Percentiles rank a stretch among this genome's conserved stretches.
These are phyloP conservation scores for Starmerella etchellsii DNA, from an alignment of 805 yeast genomes.

Conservation along the genomic window DNA sequence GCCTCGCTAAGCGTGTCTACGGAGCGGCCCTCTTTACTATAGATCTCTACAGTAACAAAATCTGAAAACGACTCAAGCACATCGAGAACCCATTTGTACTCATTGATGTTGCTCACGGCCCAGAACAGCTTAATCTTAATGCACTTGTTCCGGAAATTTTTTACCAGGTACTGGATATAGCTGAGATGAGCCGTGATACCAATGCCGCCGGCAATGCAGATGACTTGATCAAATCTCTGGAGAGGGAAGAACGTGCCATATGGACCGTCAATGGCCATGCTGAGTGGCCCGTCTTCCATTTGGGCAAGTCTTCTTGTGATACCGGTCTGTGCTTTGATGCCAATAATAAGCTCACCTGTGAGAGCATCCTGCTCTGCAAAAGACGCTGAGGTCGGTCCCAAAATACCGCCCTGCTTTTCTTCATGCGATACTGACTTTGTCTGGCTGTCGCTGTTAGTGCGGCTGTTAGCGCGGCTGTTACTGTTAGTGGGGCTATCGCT, in stretches of 20 bases:
- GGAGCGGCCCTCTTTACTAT: neutral
- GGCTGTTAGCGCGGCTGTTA: too few species aligned
- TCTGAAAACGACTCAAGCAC: neutral
- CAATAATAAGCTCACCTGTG: slow-evolving; percentile 5
- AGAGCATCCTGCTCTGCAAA: neutral
- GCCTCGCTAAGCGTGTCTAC: too few species aligned
- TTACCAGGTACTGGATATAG: slow-evolving; percentile 6
- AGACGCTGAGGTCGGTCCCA: too few species aligned
- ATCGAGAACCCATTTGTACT: slow-evolving; percentile 10
- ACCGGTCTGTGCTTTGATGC: slow-evolving; percentile 15
- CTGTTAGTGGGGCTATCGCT: too few species aligned
- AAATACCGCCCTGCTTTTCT: neutral
- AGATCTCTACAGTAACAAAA: neutral
- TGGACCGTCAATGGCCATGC: slow-evolving; percentile 45
- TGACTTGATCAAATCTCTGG: slow-evolving; percentile 30
- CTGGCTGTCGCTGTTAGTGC: neutral
- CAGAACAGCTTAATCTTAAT: slow-evolving; percentile 13
- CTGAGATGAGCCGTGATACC: slow-evolving; percentile 41
- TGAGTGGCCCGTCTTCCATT: slow-evolving; percentile 21
- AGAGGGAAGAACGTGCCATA: slow-evolving; percentile 33
- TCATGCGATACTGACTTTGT: neutral
- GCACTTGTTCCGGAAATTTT: neutral
- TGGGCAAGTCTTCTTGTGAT: slow-evolving; percentile 12
- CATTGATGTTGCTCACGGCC: slow-evolving; percentile 11
- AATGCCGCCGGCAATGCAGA: slow-evolving; percentile 45